phyloP scores from a whole-genome alignment of 164 flowering plant genomes.

The Warburgia ugandensis region DNA sequence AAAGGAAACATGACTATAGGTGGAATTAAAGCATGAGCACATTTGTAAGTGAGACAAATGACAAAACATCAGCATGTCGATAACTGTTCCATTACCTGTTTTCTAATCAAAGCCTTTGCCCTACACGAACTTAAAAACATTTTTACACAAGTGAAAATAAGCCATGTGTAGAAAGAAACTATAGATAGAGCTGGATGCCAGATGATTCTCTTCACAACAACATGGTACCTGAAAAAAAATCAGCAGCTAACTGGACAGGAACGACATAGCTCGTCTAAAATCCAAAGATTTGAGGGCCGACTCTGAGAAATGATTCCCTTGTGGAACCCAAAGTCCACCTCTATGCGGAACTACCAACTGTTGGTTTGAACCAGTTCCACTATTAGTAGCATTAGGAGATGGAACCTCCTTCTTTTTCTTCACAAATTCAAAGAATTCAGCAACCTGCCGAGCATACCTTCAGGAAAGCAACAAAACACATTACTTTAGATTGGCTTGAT shows the following conservation, averaged over 20 bases:
- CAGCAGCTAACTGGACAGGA: slow-evolving; percentile 33
- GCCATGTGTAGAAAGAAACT: not conserved
- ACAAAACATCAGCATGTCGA: not conserved
- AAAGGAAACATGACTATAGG: not conserved
- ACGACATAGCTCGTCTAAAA: slow-evolving; percentile 66
- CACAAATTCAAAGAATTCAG: slow-evolving; percentile 87
- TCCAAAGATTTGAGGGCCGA: slow-evolving; percentile 56
- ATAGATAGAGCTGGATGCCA: not conserved
- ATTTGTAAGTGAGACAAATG: not conserved
- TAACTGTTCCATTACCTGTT: not conserved
- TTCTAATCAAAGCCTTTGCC: not conserved
- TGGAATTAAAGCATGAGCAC: not conserved
- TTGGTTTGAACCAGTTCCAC: slow-evolving; percentile 15
- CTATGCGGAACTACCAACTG: slow-evolving; percentile 43
- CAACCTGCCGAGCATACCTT: slow-evolving; percentile 96
- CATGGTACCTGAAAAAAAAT: not conserved
- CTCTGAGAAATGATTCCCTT: slow-evolving; percentile 44
- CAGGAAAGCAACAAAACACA: slow-evolving; percentile 13
- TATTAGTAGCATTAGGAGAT: slow-evolving; percentile 18
- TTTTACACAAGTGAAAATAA: not conserved
- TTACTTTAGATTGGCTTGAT: no score
- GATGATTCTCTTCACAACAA: not conserved
- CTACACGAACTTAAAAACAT: not conserved
- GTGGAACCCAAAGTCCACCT: slow-evolving; percentile 62
- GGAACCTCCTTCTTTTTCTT: slow-evolving; percentile 65